Base-by-base conservation (phyloP, 2,329 filamentous ascomycete species). In the Sporothrix mexicana region DNA sequence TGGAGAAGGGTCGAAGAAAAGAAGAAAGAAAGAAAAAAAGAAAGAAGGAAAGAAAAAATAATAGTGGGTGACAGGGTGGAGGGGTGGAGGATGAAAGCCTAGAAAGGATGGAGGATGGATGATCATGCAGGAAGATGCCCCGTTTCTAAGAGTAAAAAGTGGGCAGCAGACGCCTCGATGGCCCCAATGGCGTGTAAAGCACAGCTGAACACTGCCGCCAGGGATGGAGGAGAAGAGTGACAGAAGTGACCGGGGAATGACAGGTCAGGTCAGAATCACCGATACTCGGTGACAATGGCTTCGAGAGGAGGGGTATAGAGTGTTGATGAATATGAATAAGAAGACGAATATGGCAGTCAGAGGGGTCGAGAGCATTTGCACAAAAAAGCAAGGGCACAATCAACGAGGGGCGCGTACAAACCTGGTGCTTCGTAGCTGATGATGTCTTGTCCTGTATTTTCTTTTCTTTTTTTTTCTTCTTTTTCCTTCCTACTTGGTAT, bases 131-230 rank as follows among this genome's bases (percentile, higher is more conserved):
- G 12, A 73, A 62, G 47, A 23, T 41, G 62, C 30, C 68, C 69
- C 68, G 62, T 71, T 71, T 47, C 62, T 69, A 41, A 66, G 47
- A 43, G 64, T 9, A 30, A 67, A 49, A 47, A 49, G 53, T 43
- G 62, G 62, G 23, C 41, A 69, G 41, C 8, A 66, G 36, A 55
- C 15, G 57, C 17, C 23, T 17, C 17, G 45, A 41, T 53, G 47
- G 66, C 15, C 10, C 49, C 30, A 36, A 55, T 23, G 68, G 67
- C 30, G 69, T 72, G 72, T 61, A 72, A 49, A 45, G n/a, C 2
- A 36, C 55, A 73, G 73, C 73, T 74, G 73, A 74, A 74, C 66
- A 66, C 25, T 47, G 73, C 71, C 53, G 45, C 57, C n/a, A 73
- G 72, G 69, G 72, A 73, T 69, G 73, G 73, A 17, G 45, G 9